Base-by-base conservation (phyloP, 2,329 filamentous ascomycete genomes). In the Chrysoporthe puriensis region DNA sequence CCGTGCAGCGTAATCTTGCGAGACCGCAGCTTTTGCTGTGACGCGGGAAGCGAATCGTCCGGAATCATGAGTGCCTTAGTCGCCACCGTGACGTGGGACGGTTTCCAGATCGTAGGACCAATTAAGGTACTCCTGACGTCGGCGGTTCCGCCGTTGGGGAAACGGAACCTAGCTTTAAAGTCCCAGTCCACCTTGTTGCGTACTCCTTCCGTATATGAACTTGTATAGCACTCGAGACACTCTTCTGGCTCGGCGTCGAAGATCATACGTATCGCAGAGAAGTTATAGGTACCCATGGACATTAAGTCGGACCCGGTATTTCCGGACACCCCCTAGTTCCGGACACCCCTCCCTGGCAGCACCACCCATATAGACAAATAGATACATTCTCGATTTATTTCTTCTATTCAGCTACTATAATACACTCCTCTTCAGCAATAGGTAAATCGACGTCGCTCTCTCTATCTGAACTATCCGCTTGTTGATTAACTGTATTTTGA, bases 221-320 rank as follows among this genome's bases (percentile, higher is more conserved):
- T 66, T 11, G 73, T 71, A 70, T 78, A 74, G 42, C 76, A 78
- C 60, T 70, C 70, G 5, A 79, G 48, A 63, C 80, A 83, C 62
- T 78, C 76, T 14, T 75, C 75, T 2, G 81, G 79, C 70, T 80
- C 78, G 9, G 71, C 71, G 0, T 74, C 76, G 62, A 81, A 79
- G n/a, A 82, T 74, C 21, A 76, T 70, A 3, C 82, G 77, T 21
- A 85, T 64, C 32, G 74, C 71, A 16, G 79, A 71, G 34, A 82
- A 71, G 14, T 71, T 73, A 68, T 84, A 84, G n/a, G 76, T 79
- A 0, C 82, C 78, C 50, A 80, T 71, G 69, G 79, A 76, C 77
- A 81, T 48, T 71, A n/a, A n/a, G n/a, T n/a, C n/a, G n/a, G n/a
- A n/a, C n/a, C n/a, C n/a, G n/a, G n/a, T n/a, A n/a, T n/a, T n/a